Conservation (phyloP, 331 rosid species). For the Quercus lobata region DNA sequence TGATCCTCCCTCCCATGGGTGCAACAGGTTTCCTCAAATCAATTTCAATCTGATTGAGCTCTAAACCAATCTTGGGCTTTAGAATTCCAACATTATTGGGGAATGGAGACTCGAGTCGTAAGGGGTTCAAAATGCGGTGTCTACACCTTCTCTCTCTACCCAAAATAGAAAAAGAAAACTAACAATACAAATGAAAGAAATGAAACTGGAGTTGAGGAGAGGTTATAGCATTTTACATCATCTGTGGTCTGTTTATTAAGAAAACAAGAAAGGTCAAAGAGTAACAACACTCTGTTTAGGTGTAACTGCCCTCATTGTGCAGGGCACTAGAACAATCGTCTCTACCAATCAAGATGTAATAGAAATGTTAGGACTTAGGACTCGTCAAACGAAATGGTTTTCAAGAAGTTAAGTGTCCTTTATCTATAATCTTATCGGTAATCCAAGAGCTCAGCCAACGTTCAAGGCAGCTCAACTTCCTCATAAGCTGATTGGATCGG, state of each 20-base stretch:
- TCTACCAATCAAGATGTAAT: conserved; percentile 33
- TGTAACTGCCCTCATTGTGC: conserved; percentile 49
- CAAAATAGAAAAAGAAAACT: too few species aligned
- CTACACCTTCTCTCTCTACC: too few species aligned
- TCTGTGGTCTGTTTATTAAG: background rate
- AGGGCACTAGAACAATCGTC: conserved; percentile 33
- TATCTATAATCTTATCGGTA: conserved; percentile 35
- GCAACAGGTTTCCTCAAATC: too few species aligned
- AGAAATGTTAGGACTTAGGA: conserved; percentile 3
- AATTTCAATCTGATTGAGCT: too few species aligned
- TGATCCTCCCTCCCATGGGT: too few species aligned
- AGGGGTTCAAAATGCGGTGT: too few species aligned
- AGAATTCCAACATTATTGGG: too few species aligned
- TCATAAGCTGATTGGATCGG: conserved; percentile 5
- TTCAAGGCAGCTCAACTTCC: conserved; percentile 25
- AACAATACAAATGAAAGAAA: background rate
- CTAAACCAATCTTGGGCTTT: too few species aligned
- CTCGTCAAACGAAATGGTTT: conserved; percentile 42
- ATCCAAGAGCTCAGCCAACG: conserved; percentile 15
- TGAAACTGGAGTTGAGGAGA: conserved; percentile 4
- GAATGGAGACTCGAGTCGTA: fast-evolving
- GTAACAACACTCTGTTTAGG: conserved; percentile 76
- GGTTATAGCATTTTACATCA: conserved; percentile 3
- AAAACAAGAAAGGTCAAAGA: conserved; percentile 52
- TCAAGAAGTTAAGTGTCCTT: conserved; percentile 39